Percentiles rank a stretch among this genome's conserved stretches.
Evolutionary conservation across 169 alveolate genomes (phyloP).

Genomic region (Perkinsus olseni): DNA sequence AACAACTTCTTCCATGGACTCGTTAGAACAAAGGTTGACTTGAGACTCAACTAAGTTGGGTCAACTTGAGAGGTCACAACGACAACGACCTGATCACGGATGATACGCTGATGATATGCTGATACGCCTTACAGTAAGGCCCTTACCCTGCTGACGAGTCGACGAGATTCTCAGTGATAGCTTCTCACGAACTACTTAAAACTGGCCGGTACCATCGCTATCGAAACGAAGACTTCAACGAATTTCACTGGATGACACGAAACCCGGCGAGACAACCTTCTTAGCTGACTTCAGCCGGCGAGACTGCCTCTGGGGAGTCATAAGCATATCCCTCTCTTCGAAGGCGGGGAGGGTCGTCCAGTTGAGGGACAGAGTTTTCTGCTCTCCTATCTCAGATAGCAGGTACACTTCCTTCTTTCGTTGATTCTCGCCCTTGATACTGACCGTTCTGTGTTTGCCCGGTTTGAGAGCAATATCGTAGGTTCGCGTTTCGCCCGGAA

Average conservation of each 20-base stretch:
- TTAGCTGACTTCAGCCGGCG: not conserved
- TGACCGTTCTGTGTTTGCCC: not conserved
- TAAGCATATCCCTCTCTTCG: not conserved
- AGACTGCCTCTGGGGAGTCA: not conserved
- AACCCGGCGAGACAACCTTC: not conserved
- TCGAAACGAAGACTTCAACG: not conserved
- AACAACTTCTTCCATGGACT: too few relatives aligned
- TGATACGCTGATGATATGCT: too few relatives aligned
- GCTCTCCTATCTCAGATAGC: not conserved
- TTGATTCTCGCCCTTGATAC: not conserved
- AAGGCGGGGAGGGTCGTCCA: not conserved
- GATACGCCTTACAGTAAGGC: too few relatives aligned
- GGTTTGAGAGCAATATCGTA: not conserved
- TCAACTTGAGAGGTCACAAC: too few relatives aligned
- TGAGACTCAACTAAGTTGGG: too few relatives aligned
- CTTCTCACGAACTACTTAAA: too few relatives aligned
- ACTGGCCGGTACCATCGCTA: too few relatives aligned
- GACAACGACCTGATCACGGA: too few relatives aligned
- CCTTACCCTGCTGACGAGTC: too few relatives aligned
- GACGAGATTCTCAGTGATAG: too few relatives aligned
- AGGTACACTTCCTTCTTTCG: not conserved
- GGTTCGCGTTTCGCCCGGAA: not conserved
- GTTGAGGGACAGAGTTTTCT: not conserved
- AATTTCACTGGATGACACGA: not conserved
- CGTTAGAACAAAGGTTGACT: too few relatives aligned